Conservation (phyloP, 768 basidiomycete genomes). For the Mrakia gelida region DNA sequence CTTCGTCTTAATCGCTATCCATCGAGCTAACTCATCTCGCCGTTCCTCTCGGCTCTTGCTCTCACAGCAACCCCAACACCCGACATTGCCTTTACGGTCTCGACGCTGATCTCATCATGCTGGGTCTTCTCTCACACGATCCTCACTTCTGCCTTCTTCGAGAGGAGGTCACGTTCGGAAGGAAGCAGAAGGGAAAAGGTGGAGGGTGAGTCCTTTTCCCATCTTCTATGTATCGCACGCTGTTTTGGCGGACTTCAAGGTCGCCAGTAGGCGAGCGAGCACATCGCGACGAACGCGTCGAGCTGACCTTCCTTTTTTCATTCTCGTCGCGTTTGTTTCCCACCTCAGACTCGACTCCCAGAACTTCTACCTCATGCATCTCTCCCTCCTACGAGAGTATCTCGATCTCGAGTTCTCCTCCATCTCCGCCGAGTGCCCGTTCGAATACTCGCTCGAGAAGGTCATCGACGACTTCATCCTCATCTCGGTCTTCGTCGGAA, state of each 20-base stretch:
- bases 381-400: constrained; percentile 93
- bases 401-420: constrained; percentile 86
- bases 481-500: constrained; percentile 93
- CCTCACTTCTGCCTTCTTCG: constrained; percentile 96
- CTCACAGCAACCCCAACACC: constrained; percentile 70
- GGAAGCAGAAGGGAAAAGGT: constrained; percentile 62
- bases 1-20: not conserved
- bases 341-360: constrained; percentile 62
- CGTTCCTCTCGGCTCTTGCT: no score
- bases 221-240: not conserved
- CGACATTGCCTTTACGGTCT: constrained; percentile 98
- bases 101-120: constrained; percentile 97
- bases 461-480: constrained; percentile 98
- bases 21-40: not conserved
- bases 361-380: constrained; percentile 90
- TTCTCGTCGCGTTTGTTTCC: not conserved
- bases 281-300: not conserved
- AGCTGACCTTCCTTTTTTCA: not conserved
- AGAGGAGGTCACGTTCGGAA: constrained; percentile 98
- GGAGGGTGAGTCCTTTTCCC: constrained; percentile 49
- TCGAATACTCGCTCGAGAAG: constrained; percentile 83
- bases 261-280: no score
- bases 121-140: constrained; percentile 93
- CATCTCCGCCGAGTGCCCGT: constrained; percentile 52
- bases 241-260: no score